These are phyloP conservation scores for Starmerella apis DNA, from an alignment of 805 yeast genomes.

Conservation along the genomic window DNA sequence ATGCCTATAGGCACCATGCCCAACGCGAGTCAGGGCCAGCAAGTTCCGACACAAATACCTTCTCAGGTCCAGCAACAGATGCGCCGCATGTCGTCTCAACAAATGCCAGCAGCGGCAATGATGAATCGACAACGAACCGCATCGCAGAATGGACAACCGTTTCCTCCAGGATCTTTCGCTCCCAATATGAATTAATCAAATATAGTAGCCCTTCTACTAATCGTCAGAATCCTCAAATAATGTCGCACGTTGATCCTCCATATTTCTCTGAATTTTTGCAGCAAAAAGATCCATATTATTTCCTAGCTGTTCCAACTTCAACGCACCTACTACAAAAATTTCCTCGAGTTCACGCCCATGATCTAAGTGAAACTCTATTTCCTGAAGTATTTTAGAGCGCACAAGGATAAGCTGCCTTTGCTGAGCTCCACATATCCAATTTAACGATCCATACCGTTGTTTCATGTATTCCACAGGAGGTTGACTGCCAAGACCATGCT, in stretches of 20 bases:
- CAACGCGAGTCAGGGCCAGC: slow-evolving; percentile 10
- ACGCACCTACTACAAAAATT: slow-evolving; percentile 9
- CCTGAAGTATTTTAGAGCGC: slow-evolving; percentile 10
- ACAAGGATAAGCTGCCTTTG: background rate
- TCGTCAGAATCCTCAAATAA: slow-evolving; percentile 5
- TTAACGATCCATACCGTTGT: slow-evolving; percentile 4
- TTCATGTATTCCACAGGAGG: slow-evolving; percentile 14
- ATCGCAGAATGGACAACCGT: slow-evolving; percentile 10
- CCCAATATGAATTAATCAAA: background rate
- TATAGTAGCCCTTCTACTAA: background rate
- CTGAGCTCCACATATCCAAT: background rate
- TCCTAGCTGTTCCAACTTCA: slow-evolving; percentile 2
- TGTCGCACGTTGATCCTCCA: slow-evolving; percentile 3
- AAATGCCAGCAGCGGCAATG: slow-evolving; percentile 17
- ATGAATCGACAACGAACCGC: slow-evolving; percentile 11
- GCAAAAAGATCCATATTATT: slow-evolving; percentile 7
- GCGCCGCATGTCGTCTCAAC: slow-evolving; percentile 8
- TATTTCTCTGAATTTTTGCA: background rate
- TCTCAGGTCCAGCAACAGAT: slow-evolving; percentile 15
- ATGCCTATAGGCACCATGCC: slow-evolving; percentile 8
- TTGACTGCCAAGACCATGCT: slow-evolving; percentile 1
- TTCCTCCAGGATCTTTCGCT: slow-evolving; percentile 5
- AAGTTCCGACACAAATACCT: slow-evolving; percentile 15
- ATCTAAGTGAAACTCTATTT: slow-evolving; percentile 15
- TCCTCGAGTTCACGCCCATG: slow-evolving; percentile 16